Conservation (phyloP, 495 filamentous ascomycete species). For the Margaritispora aquatica region DNA sequence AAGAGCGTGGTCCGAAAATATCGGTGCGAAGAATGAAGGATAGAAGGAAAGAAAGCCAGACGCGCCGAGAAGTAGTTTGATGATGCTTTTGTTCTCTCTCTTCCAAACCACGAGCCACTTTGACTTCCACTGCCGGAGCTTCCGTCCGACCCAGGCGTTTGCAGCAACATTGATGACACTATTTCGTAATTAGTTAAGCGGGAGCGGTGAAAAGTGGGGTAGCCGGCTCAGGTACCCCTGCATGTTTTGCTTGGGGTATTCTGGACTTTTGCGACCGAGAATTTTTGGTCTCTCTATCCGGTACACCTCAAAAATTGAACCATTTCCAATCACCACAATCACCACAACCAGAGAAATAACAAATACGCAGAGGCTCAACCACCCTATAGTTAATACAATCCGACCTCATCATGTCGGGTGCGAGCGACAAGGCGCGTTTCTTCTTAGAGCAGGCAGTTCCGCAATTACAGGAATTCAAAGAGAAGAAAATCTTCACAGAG, state of each 20-base stretch:
- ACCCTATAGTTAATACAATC: too few relatives aligned
- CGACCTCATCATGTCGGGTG: constrained; percentile 59
- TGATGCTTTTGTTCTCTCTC: too few relatives aligned
- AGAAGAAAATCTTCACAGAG: constrained; percentile 81
- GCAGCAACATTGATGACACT: not conserved
- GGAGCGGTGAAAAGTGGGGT: not conserved
- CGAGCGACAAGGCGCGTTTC: constrained; percentile 90
- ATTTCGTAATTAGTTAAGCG: not conserved
- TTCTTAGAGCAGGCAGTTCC: constrained; percentile 87
- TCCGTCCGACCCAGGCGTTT: not conserved
- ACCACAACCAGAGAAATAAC: too few relatives aligned
- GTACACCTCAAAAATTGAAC: too few relatives aligned
- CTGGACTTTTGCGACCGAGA: not conserved
- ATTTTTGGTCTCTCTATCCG: not conserved
- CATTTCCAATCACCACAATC: too few relatives aligned
- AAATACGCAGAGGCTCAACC: not conserved
- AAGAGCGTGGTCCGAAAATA: constrained; percentile 20
- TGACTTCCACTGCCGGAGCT: not conserved
- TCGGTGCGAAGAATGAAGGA: constrained; percentile 19
- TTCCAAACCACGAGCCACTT: not conserved
- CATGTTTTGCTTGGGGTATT: not conserved
- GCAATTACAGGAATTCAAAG: constrained; percentile 81
- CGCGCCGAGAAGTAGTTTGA: too few relatives aligned
- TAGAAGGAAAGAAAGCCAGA: too few relatives aligned
- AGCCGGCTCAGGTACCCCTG: not conserved